Base-by-base conservation (phyloP, 225 moss, liverwort and hornwort species). In the Bryum argenteum region DNA sequence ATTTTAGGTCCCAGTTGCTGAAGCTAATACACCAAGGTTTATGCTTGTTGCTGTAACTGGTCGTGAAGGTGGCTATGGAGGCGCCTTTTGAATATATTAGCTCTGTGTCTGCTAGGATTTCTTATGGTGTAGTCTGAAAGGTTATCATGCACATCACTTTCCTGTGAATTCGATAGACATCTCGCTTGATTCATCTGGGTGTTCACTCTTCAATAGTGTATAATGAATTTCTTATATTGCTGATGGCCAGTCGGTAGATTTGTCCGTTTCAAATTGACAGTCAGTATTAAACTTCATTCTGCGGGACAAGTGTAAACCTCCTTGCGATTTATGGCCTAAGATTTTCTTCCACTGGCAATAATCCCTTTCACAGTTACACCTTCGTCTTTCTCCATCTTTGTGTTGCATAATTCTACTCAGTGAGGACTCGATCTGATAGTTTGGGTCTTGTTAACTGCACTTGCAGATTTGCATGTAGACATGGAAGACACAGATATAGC, bases 401-500 rank as follows among this genome's bases (percentile, higher is more conserved):
- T 65, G 23, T 70, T 65, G 52, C n/a, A 64, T 58, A 20, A 19
- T 48, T 39, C 24, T 60, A 41, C 15, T 61, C 17, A 61, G 10
- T 10, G 44, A 69, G 37, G 69, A 26, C 12, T 16, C 48, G 40
- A 71, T 77, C 22, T 71, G 41, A 57, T 45, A 43, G 40, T 63
- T 55, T 21, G 38, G 63, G 50, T 57, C n/a, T 77, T 40, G 55
- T 60, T 21, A 54, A 15, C 51, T 72, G 53, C 60, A 41, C 22
- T 75, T 63, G 74, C 71, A 84, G 84, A 70, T 57, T 62, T 47
- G 66, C 61, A 66, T 74, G 24, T 70, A 50, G 71, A 56, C 48
- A 84, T 84, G 80, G 84, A 81, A 53, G 78, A 66, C 59, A 64
- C 84, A 24, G 78, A 84, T 74, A 64, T 84, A 23, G 65, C 10